A percentile compares a stretch with the other conserved stretches of the same genome.
phyloP scores from a whole-genome alignment of 1,139 yeast species.

The Taphrina deformans region DNA sequence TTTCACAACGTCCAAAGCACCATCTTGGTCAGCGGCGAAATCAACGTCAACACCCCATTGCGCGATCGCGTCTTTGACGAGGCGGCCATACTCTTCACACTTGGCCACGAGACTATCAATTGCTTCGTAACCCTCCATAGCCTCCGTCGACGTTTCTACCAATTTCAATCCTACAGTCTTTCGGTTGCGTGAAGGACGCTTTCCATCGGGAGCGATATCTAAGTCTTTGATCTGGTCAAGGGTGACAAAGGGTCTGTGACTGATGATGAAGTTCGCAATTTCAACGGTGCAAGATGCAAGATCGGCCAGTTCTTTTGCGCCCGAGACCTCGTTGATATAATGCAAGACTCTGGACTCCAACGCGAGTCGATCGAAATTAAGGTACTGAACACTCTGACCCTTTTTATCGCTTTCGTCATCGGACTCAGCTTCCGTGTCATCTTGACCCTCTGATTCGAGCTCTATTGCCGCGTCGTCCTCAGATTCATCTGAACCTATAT shows the following conservation, averaged over 20 bases:
- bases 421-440: background rate
- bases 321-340: constrained; percentile 70
- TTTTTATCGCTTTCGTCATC: constrained; percentile 35
- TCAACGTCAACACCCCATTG: constrained; percentile 78
- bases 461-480: constrained; percentile 21
- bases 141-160: constrained; percentile 53
- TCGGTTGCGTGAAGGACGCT: constrained; percentile 47
- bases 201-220: constrained; percentile 43
- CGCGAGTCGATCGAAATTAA: constrained; percentile 44
- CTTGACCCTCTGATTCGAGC: constrained; percentile 13
- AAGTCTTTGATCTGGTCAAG: constrained; percentile 60
- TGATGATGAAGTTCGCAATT: constrained; percentile 63
- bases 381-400: constrained; percentile 33
- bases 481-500: constrained; percentile 23
- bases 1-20: constrained; percentile 51
- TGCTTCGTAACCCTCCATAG: constrained; percentile 85
- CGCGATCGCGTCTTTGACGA: constrained; percentile 68
- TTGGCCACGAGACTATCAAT: constrained; percentile 83
- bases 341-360: constrained; percentile 69
- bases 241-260: constrained; percentile 63
- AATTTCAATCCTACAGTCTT: constrained; percentile 68
- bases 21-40: constrained; percentile 56
- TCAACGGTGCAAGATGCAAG: constrained; percentile 69
- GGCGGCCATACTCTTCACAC: constrained; percentile 75
- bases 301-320: constrained; percentile 73